Evolutionary conservation across 23 red algal species (phyloP).

Genomic region (Gracilaria caudata): DNA sequence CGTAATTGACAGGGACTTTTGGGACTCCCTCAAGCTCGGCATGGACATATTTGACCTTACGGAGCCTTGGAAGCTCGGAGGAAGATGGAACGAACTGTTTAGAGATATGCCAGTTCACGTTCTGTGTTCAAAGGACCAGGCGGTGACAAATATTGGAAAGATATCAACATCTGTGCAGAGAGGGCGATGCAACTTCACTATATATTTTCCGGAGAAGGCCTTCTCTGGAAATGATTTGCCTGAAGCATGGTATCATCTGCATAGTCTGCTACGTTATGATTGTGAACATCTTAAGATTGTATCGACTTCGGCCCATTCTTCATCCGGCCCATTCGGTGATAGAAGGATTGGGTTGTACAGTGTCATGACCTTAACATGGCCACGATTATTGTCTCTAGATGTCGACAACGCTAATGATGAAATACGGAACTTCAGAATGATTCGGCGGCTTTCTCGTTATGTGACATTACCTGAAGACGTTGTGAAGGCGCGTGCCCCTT

Average conservation of each 20-base stretch:
- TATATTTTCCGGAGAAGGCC: neutral
- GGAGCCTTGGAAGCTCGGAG: neutral
- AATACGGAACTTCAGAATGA: neutral
- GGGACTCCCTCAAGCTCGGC: neutral
- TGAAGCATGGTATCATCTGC: neutral
- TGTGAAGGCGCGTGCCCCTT: no score
- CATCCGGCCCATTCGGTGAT: neutral
- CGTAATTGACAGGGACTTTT: neutral
- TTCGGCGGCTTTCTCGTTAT: neutral
- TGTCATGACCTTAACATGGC: neutral
- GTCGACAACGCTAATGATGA: neutral
- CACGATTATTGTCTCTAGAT: neutral
- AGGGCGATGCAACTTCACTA: neutral
- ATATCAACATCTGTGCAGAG: neutral
- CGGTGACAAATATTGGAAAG: neutral
- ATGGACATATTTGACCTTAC: neutral
- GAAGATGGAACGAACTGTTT: neutral
- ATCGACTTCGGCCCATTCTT: neutral
- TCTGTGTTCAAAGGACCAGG: neutral
- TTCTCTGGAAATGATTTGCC: neutral
- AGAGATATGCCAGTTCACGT: neutral
- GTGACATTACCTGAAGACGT: neutral
- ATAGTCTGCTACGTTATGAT: neutral
- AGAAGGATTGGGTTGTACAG: neutral
- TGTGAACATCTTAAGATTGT: neutral